phyloP scores from a whole-genome alignment of 768 basidiomycete genomes.

The Kwoniella sp. region DNA sequence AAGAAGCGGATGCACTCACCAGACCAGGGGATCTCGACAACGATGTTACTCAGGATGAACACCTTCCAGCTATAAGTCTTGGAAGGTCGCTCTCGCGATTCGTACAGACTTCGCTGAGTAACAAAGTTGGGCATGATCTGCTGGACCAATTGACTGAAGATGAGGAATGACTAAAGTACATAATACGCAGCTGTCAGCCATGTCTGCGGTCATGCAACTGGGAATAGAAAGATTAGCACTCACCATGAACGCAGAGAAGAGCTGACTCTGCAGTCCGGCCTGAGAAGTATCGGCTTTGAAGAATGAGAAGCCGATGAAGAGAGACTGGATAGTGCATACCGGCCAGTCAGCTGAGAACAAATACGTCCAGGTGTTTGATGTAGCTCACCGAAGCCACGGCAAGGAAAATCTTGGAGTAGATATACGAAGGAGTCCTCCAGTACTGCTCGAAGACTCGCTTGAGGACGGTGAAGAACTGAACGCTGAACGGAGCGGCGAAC shows the following conservation, averaged over 20 bases:
- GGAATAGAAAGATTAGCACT: no score
- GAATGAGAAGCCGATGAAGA: conserved; percentile 57
- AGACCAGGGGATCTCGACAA: conserved; percentile 47
- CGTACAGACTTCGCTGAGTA: conserved; percentile 53
- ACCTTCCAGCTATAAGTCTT: conserved; percentile 56
- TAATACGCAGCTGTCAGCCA: conserved; percentile 15
- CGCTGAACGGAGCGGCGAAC: conserved; percentile 43
- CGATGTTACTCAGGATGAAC: conserved; percentile 56
- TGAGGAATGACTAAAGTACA: conserved; percentile 37
- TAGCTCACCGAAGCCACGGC: conserved; percentile 38
- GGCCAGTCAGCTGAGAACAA: background rate
- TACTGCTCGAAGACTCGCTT: conserved; percentile 57
- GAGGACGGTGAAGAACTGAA: conserved; percentile 42
- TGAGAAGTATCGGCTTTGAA: conserved; percentile 54
- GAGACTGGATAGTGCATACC: conserved; percentile 11
- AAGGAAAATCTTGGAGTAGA: conserved; percentile 57
- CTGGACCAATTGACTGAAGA: conserved; percentile 55
- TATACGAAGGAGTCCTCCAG: conserved; percentile 58
- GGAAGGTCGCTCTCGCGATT: conserved; percentile 55
- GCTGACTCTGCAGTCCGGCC: conserved; percentile 55
- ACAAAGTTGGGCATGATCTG: conserved; percentile 57
- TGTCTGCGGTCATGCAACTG: conserved; percentile 4
- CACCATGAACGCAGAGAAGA: conserved; percentile 53
- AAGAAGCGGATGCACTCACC: conserved; percentile 15
- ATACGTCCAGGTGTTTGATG: no score